Evolutionary conservation across 495 filamentous ascomycete species (phyloP), one percentile per base, ranked within the genome.

Genomic region (Astrocystis sublimbata): DNA sequence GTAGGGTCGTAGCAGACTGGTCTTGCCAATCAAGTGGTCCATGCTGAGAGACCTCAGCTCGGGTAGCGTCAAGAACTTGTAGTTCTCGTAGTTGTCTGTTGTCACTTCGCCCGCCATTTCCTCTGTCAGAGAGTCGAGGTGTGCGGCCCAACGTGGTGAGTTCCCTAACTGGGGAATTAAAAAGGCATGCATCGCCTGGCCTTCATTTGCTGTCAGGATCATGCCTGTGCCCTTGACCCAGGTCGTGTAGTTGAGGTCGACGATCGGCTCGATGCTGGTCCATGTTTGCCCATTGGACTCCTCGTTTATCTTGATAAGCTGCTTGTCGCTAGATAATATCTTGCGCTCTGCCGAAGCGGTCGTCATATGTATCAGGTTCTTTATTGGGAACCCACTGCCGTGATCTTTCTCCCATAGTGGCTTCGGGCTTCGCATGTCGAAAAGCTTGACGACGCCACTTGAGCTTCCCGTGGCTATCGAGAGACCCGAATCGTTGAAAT

Each of bases 241-340:
- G 26, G 89, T 91, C 26, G 98, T 92, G 50, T 87, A 87, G 72
- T 97, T 96, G 63, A 99, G 84, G 69, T 98, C 96, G 15, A 97
- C 94, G 31, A 92, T 83, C 1, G 96, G 96, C 69, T 98, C 93
- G 42, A 98, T 90, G 1, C 92, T 96, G 0, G 93, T 96, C 92
- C 93, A 99, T 2, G 92, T 89, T 17, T 82, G 84, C 43, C 93
- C 92, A 59, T 87, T 85, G 19, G 85, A 79, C 28, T 90, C 84
- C 58, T 97, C 90, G 90, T 92, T 98, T 30, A 99, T 85, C 76
- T 99, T 99, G 78, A 99, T 96, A 64, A 96, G 96, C 61, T 91
- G 82, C 74, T 96, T 97, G 73, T 98, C 96, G 10, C 91, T 83
- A 1, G 92, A 93, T 38, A 99, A 78, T 50, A 99, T 86, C 75